Evolutionary conservation across 106 monocot species (phyloP).

Genomic region (Dactylorhiza incarnata): DNA sequence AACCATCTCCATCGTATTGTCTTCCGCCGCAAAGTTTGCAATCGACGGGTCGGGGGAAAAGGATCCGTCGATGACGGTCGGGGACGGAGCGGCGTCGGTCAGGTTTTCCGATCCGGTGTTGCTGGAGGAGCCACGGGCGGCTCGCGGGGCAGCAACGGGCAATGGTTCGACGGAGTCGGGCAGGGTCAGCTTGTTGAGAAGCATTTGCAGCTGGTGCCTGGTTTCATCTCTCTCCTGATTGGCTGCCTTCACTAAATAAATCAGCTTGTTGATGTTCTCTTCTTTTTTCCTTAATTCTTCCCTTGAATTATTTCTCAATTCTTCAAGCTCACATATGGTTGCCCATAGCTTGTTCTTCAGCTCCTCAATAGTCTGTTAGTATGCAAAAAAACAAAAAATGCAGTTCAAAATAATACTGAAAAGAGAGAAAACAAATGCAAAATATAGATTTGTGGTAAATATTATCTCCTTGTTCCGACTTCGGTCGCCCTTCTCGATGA

Average conservation of each 20-base stretch:
- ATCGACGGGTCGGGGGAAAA: not conserved
- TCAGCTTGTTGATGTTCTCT: conserved; percentile 2
- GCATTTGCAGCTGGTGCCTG: conserved; percentile 5
- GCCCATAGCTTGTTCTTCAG: not conserved
- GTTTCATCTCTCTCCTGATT: conserved; percentile 15
- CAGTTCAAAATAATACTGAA: no score
- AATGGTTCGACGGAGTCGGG: not conserved
- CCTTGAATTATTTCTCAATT: conserved; percentile 7
- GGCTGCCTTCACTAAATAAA: not conserved
- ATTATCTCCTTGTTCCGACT: no score
- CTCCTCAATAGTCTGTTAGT: not conserved
- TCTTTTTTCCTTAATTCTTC: conserved; percentile 14
- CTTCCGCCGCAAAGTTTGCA: not conserved
- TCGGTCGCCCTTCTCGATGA: no score
- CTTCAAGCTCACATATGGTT: conserved; percentile 2
- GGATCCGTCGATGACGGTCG: not conserved
- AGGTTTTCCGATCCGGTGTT: not conserved
- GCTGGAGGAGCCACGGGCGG: not conserved
- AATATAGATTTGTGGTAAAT: no score
- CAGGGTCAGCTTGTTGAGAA: conserved; percentile 2
- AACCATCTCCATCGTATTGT: conserved; percentile 7
- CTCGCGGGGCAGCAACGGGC: not conserved
- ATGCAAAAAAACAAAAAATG: no score
- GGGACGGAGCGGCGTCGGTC: not conserved
- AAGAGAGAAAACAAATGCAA: no score